Conservation (phyloP, 805 yeast species). For the Cyberlindnera maritima region DNA sequence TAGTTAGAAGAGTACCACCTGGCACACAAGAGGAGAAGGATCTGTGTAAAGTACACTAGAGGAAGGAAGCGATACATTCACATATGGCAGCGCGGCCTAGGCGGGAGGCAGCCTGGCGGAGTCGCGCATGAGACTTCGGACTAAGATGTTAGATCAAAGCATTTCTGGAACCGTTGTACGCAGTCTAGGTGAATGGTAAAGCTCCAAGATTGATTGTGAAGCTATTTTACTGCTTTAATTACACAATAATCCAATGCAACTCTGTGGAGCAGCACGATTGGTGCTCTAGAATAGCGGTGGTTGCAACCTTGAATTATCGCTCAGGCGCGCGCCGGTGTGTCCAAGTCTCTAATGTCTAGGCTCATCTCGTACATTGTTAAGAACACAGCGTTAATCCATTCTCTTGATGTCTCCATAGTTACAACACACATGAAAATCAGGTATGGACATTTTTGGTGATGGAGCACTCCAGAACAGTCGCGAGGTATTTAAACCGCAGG, state of each 20-base stretch:
- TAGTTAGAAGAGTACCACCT: no score
- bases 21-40: no score
- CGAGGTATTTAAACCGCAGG: constrained; percentile 16
- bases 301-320: background rate
- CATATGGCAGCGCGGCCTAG: background rate
- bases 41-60: no score
- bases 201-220: no score
- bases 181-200: no score
- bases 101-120: background rate
- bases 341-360: constrained; percentile 11
- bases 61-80: no score
- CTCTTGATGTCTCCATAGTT: constrained; percentile 24
- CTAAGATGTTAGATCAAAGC: background rate
- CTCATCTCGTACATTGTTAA: constrained; percentile 18
- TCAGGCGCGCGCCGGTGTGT: constrained; percentile 7
- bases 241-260: no score
- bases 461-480: constrained; percentile 15
- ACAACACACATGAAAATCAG: constrained; percentile 18
- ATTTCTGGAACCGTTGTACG: background rate
- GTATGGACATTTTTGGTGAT: constrained; percentile 13
- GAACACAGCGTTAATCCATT: constrained; percentile 16
- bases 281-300: background rate
- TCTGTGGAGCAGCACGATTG: background rate
- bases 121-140: background rate
- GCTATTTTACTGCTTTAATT: no score